Evolutionary conservation across 306 rosid species (phyloP), one percentile per base, ranked within the genome.

Genomic region (Benincasa hispida): DNA sequence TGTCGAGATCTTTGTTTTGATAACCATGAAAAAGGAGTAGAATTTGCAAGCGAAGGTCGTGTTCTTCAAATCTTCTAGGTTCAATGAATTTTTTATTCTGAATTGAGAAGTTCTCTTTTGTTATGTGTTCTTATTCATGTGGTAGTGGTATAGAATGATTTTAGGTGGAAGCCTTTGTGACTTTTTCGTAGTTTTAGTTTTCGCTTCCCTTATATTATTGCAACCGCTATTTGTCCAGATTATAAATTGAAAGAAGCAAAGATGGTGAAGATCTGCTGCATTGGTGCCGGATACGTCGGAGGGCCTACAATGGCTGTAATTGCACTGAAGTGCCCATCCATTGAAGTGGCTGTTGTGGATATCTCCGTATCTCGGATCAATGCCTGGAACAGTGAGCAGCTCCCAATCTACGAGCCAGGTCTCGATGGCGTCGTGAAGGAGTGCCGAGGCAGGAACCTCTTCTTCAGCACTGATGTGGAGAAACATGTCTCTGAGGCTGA

Each of bases 241-340:
- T 59, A 35, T 68, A 53, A 78, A 55, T 79, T 75, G 79, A 78
- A 78, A 80, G 60, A 69, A 48, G 73, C 34, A 56, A 88, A 85
- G 79, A 94, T 94, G 98, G 98, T 94, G 95, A 94, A 94, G 91
- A 91, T 94, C 86, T 94, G 98, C 81, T 94, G 98, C 86, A 94
- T 94, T 87, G 98, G 98, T 82, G 98, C 98, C 39, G 97, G 98
- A 74, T 94, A 94, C 87, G 98, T 94, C 13, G 98, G 98, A 45
- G 98, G 98, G 28, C 98, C 98, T 28, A 94, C 98, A 55, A 94
- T 94, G 98, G 98, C 98, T 6, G 92, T 94, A 63, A 94, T 94
- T 82, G 98, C 98, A 73, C 84, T 91, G 18, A 94, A 94, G 87
- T 91, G 97, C 87, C 97, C 98, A 7, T 58, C 87, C 62, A 74